Conservation (phyloP, 2,329 filamentous ascomycete genomes). For the Aspergillus calidoustus region DNA sequence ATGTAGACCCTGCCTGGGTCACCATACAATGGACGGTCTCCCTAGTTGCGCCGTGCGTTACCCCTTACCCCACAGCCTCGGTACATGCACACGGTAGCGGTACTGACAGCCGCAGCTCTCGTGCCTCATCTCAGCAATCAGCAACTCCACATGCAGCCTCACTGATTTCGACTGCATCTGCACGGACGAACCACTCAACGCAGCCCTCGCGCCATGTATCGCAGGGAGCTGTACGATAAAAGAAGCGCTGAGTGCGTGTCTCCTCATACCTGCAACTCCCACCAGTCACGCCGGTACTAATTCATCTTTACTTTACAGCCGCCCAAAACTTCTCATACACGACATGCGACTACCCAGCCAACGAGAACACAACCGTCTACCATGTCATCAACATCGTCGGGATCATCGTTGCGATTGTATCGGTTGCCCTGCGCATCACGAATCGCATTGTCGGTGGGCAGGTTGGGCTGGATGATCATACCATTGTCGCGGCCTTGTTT, state of each 20-base stretch:
- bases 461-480: slow-evolving; percentile 7
- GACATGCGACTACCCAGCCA: slow-evolving; percentile 5
- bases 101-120: not conserved
- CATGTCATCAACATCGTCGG: slow-evolving; percentile 1
- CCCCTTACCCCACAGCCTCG: not conserved
- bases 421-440: not conserved
- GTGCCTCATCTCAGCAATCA: not conserved
- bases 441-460: not conserved
- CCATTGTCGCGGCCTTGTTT: not conserved
- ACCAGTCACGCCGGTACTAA: not conserved
- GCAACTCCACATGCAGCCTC: slow-evolving; percentile 1
- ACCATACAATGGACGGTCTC: not conserved
- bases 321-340: slow-evolving; percentile 8
- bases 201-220: not conserved
- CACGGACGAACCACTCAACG: not conserved
- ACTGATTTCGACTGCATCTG: slow-evolving; percentile 6
- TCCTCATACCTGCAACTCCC: not conserved
- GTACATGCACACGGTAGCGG: not conserved
- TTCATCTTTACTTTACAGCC: not conserved
- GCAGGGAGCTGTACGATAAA: not conserved
- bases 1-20: not conserved
- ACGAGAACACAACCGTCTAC: not conserved
- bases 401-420: slow-evolving; percentile 4
- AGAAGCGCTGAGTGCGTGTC: slow-evolving; percentile 4
- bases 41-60: not conserved